phyloP scores from a whole-genome alignment of 441 rosid species.

The Euphorbia schlechtendalii region DNA sequence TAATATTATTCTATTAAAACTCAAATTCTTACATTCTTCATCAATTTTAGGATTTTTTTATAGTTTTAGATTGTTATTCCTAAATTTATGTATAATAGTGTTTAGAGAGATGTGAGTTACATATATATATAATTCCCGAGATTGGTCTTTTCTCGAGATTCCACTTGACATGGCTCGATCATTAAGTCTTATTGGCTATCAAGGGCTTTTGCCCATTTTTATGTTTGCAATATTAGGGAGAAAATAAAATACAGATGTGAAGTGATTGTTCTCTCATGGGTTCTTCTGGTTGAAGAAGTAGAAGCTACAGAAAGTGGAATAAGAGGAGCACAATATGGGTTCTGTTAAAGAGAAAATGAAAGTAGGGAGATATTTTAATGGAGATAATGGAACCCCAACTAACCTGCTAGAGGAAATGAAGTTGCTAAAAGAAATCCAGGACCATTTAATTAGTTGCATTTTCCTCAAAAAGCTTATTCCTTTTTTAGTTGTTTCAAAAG shows the following conservation, averaged over 20 bases:
- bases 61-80: no score
- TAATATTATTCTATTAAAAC: no score
- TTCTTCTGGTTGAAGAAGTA: constrained; percentile 19
- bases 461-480: constrained; percentile 2
- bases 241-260: constrained; percentile 26
- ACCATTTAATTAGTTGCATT: constrained; percentile 54
- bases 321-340: constrained; percentile 32
- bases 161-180: constrained; percentile 26
- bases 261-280: constrained; percentile 10
- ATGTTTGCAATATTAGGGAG: neutral
- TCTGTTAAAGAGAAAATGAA: constrained; percentile 66
- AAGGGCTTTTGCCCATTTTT: neutral
- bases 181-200: neutral
- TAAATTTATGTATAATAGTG: no score
- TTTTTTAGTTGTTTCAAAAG: constrained; percentile 6
- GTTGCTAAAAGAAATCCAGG: constrained; percentile 73
- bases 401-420: constrained; percentile 79
- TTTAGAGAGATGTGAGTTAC: no score
- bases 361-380: constrained; percentile 32
- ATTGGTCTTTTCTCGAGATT: constrained; percentile 34
- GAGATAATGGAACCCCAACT: constrained; percentile 27
- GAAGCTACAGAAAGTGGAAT: constrained; percentile 6
- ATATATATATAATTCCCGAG: no score
- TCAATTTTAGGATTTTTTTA: no score
- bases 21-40: no score